Conservation (phyloP, 495 filamentous ascomycete species). For the Penicillium paradoxum region DNA sequence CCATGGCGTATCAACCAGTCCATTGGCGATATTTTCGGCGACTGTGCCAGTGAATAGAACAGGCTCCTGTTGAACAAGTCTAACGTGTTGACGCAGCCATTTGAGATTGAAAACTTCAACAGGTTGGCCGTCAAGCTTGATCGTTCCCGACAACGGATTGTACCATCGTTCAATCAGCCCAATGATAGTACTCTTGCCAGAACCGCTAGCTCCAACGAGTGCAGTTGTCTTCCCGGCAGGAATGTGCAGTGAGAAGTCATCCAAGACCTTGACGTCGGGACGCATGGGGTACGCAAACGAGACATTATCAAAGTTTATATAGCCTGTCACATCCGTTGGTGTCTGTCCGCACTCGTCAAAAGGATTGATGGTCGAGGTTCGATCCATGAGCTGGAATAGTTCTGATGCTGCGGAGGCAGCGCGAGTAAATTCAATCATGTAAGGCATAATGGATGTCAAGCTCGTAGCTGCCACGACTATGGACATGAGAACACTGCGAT, state of each 20-base stretch:
- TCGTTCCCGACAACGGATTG: constrained; percentile 63
- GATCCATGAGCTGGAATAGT: constrained; percentile 34
- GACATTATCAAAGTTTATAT: constrained; percentile 40
- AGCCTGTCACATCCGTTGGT: constrained; percentile 16
- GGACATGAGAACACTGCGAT: constrained; percentile 2
- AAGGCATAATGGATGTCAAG: constrained; percentile 18
- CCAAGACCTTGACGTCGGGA: constrained; percentile 44
- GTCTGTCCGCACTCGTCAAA: constrained; percentile 16
- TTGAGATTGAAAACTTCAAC: constrained; percentile 67
- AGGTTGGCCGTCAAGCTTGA: constrained; percentile 70
- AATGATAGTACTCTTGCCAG: constrained; percentile 80
- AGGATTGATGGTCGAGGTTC: constrained; percentile 27
- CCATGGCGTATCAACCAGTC: constrained; percentile 59
- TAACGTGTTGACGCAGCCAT: constrained; percentile 78
- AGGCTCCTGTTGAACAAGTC: constrained; percentile 53
- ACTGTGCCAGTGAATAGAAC: constrained; percentile 66
- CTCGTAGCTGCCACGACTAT: constrained; percentile 18
- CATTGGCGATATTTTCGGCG: constrained; percentile 71
- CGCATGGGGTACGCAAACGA: constrained; percentile 53
- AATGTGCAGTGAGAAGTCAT: constrained; percentile 44
- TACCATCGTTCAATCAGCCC: constrained; percentile 87
- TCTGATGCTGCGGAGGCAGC: constrained; percentile 33
- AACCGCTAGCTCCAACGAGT: constrained; percentile 65
- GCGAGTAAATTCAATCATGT: constrained; percentile 27
- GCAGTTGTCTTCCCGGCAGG: constrained; percentile 42